These are phyloP conservation scores for Stachybotrys chlorohalonatus DNA, from an alignment of 2,329 filamentous ascomycete species.

Conservation along the genomic window DNA sequence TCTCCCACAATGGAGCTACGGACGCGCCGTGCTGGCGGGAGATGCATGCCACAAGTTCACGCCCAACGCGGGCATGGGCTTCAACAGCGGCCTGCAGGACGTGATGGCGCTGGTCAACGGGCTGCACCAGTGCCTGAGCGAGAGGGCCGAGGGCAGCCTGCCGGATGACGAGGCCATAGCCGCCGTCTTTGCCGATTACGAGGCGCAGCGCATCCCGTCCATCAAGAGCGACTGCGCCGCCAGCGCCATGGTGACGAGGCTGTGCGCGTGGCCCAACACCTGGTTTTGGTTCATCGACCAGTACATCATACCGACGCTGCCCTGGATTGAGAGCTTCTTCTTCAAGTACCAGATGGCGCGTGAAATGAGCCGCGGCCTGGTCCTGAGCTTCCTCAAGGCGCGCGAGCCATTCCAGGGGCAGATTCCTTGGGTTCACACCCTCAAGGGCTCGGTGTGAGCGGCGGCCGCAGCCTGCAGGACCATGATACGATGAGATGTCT, in stretches of 20 bases:
- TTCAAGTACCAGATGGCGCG: neutral
- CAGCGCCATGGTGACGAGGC: neutral
- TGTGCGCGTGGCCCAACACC: neutral
- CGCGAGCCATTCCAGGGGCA: neutral
- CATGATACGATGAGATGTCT: neutral
- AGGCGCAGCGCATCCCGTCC: neutral
- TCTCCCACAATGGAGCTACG: slow-evolving; percentile 13
- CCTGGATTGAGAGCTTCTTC: neutral
- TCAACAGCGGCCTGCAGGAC: slow-evolving; percentile 18
- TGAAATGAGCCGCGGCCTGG: neutral
- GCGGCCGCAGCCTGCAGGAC: too few relatives aligned
- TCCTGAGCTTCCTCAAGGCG: neutral
- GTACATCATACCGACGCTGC: neutral
- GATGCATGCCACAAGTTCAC: slow-evolving; percentile 22
- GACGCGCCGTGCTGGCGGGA: slow-evolving; percentile 18
- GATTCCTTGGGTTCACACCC: neutral
- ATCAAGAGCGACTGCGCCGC: neutral
- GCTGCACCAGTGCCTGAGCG: neutral
- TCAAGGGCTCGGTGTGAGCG: neutral
- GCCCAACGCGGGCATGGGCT: slow-evolving; percentile 16
- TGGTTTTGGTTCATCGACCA: neutral
- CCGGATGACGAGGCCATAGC: neutral
- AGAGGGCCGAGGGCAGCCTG: neutral
- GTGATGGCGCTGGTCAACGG: slow-evolving; percentile 6
- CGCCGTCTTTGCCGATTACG: neutral